phyloP scores from a whole-genome alignment of 176 grass and related monocot genomes.

The Ampelocalamus luodianensis region DNA sequence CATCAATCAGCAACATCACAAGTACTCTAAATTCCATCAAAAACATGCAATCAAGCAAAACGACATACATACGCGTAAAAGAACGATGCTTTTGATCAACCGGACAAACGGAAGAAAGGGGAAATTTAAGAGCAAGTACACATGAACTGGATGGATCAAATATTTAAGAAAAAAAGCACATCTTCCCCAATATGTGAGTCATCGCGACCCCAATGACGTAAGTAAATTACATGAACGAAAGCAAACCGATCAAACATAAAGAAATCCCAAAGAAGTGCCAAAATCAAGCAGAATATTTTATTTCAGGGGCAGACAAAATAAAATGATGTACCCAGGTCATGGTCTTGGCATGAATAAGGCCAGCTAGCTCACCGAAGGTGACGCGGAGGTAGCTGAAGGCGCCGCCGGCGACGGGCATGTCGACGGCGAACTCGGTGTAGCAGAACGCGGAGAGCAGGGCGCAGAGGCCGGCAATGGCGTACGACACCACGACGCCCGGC shows the following conservation, averaged over 20 bases:
- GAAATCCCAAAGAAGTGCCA: background rate
- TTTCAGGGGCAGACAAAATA: background rate
- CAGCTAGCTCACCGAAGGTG: constrained; percentile 73
- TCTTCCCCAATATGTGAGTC: background rate
- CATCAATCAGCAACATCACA: background rate
- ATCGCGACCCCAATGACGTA: constrained; percentile 29
- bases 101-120: background rate
- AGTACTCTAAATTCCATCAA: background rate
- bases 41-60: background rate
- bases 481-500: constrained; percentile 51
- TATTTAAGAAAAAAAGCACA: background rate
- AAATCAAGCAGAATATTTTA: background rate
- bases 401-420: constrained; percentile 92
- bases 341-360: background rate
- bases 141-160: constrained; percentile 20
- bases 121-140: background rate
- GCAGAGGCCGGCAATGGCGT: constrained; percentile 93
- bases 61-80: constrained; percentile 11
- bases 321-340: background rate
- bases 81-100: constrained; percentile 4
- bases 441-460: constrained; percentile 96
- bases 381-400: constrained; percentile 79
- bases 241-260: background rate
- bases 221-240: constrained; percentile 27
- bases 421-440: constrained; percentile 95